phyloP scores from a whole-genome alignment of 768 basidiomycete species.

The Galerina marginata region DNA sequence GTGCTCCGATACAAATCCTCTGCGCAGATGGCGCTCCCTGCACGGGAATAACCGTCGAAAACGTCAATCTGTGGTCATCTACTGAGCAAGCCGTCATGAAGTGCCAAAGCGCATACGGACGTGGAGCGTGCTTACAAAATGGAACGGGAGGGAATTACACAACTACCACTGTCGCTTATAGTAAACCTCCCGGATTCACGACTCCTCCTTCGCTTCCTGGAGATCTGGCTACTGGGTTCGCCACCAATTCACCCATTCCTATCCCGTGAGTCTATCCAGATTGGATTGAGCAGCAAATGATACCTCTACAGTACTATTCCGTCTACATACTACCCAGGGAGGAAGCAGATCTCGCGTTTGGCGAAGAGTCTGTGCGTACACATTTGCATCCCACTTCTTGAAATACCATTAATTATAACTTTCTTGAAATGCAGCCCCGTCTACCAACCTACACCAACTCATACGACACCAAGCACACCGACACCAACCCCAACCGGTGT shows the following conservation, averaged over 20 bases:
- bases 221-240: neutral
- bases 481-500: conserved; percentile 1
- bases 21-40: conserved; percentile 4
- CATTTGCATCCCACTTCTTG: too few relatives aligned
- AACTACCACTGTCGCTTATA: neutral
- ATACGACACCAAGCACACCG: neutral
- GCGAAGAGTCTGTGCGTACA: neutral
- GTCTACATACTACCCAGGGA: conserved; percentile 1
- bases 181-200: neutral
- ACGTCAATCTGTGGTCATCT: conserved; percentile 5
- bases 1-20: neutral
- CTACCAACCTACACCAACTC: neutral
- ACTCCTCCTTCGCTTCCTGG: conserved; percentile 1
- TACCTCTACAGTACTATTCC: neutral
- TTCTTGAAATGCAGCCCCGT: neutral
- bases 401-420: neutral
- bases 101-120: neutral
- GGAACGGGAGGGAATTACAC: conserved; percentile 1
- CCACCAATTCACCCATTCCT: conserved; percentile 4
- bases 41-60: neutral
- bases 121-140: conserved; percentile 2
- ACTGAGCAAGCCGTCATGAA: neutral
- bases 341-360: neutral
- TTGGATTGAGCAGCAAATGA: neutral
- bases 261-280: neutral